Conservation (phyloP, 1,284 basidiomycete genomes). For the Leucoagaricus sp. region DNA sequence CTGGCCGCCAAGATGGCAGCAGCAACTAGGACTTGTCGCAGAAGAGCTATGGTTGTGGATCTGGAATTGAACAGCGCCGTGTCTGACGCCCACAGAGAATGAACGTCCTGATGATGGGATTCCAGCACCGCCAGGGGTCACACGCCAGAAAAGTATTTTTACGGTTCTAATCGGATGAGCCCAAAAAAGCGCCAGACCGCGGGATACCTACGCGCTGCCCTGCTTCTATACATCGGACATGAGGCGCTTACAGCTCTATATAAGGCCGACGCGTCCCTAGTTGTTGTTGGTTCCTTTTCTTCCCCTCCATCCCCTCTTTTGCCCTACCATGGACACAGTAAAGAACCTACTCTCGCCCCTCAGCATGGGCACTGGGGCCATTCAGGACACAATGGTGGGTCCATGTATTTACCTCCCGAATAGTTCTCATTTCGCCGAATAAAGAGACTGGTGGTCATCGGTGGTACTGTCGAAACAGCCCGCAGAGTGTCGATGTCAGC, state of each 20-base stretch:
- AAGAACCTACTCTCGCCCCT: constrained; percentile 64
- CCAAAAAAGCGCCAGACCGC: constrained; percentile 8
- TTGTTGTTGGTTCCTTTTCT: constrained; percentile 31
- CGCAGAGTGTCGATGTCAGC: constrained; percentile 74
- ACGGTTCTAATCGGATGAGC: constrained; percentile 11
- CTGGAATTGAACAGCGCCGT: not conserved
- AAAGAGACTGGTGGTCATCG: constrained; percentile 79
- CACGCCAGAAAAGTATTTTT: constrained; percentile 18
- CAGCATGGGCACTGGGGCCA: constrained; percentile 53
- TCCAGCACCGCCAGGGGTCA: constrained; percentile 17
- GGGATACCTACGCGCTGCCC: constrained; percentile 28
- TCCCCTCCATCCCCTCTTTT: constrained; percentile 21
- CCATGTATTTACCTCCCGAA: not conserved
- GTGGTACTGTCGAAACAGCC: constrained; percentile 77
- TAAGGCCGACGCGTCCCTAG: constrained; percentile 38
- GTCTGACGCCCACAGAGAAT: not conserved
- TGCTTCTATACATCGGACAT: constrained; percentile 33
- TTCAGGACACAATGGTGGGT: constrained; percentile 65
- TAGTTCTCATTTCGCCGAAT: not conserved
- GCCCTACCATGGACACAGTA: constrained; percentile 53
- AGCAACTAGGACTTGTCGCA: not conserved
- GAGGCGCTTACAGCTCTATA: constrained; percentile 41
- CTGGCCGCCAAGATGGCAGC: constrained; percentile 4
- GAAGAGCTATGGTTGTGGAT: too few species aligned
- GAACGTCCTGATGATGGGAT: constrained; percentile 11